A percentile compares a stretch with the other conserved stretches of the same genome.
Conservation (phyloP, 306 rosid genomes). For the Ochetophila trinervis region DNA sequence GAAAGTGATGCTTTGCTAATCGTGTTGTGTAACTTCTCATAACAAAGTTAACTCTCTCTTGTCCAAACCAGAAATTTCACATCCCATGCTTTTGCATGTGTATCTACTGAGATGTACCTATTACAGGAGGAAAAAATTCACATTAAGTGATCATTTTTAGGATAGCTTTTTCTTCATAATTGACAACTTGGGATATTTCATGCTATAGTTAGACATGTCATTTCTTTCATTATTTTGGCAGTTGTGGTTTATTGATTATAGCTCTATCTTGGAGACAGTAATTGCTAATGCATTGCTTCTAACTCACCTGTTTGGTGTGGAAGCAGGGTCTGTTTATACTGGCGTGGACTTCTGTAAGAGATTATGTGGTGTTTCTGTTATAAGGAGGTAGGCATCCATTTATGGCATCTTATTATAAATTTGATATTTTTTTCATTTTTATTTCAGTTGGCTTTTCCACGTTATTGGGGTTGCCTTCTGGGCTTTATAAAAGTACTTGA, state of each 20-base stretch:
- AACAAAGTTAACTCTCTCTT: background rate
- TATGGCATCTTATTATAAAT: constrained; percentile 1
- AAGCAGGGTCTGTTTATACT: constrained; percentile 83
- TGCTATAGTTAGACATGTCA: background rate
- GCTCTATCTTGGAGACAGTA: background rate
- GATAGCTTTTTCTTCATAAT: background rate
- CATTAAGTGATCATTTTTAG: background rate
- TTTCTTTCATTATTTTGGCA: background rate
- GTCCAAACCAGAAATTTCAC: background rate
- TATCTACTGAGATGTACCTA: too few species aligned
- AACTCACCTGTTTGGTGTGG: constrained; percentile 10
- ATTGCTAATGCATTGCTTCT: constrained; percentile 5
- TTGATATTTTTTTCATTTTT: background rate
- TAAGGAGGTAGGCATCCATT: constrained; percentile 69
- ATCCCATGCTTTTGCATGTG: background rate
- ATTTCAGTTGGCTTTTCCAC: background rate
- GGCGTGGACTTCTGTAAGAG: constrained; percentile 99
- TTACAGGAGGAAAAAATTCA: too few species aligned
- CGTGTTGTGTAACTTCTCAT: background rate
- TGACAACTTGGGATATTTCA: background rate
- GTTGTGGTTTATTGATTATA: background rate
- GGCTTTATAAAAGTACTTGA: background rate
- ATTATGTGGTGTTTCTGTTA: constrained; percentile 89
- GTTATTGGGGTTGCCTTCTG: constrained; percentile 1
- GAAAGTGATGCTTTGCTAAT: background rate